Evolutionary conservation across 352 stramenopile genomes (phyloP), one percentile per base, ranked within the genome.

Genomic region (Phytophthora citricola): DNA sequence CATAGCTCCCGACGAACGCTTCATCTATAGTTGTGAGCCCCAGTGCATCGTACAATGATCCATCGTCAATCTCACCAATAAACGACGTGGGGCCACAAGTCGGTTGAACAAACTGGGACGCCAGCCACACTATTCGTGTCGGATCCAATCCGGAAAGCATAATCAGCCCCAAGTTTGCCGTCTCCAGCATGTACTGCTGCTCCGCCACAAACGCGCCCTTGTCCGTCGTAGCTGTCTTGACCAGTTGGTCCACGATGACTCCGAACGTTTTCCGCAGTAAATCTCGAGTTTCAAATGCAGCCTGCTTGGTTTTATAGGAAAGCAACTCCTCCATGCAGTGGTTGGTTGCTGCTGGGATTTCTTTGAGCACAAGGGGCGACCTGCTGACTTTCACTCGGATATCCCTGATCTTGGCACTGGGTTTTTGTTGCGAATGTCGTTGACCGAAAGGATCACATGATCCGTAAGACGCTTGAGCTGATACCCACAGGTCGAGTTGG

Each of bases 261-360:
- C 58, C 46, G 6, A 73, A 60, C 12, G 58, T 73, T 27, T 68
- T 73, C 2, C 64, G 58, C 9, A 69, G 40, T 40, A 73, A 64
- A 44, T 73, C 65, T 9, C 58, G 52, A 15, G 58, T 73, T 39
- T 69, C 17, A 47, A 69, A 73, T 12, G 65, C 65, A 8, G 64
- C 51, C 40, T 60, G 11, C 14, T 39, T 61, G 1, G 65, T 60
- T 58, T 73, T 73, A 24, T 60, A 56, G 0, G 51, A 31, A 9
- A 69, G 47, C 10, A 73, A 38, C 17, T 73, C 65, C n/a, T 57
- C 24, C 58, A 73, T 69, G 20, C 65, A 73, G 17, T 69, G 60
- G 26, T 73, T 73, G 1, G 65, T 73, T 32, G 47, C 58, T 11
- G 47, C 31, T 4, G 65, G 59, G 9, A 73, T 65, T 7, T 73